Conservation (phyloP, 2,329 filamentous ascomycete genomes). For the Zymoseptoria tritici region DNA sequence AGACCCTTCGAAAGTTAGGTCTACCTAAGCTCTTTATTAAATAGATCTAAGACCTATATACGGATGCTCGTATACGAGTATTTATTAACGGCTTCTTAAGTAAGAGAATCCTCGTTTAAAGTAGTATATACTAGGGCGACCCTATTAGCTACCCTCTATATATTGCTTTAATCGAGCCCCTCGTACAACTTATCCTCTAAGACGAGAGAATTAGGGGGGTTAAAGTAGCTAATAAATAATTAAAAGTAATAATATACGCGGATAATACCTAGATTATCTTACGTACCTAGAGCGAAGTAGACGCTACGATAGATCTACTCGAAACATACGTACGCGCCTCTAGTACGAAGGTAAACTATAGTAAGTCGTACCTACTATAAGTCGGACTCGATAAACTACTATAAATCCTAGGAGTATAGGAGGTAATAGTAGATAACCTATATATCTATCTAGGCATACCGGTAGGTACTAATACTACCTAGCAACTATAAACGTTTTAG, state of each 20-base stretch:
- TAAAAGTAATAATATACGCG: background rate
- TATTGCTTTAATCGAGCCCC: background rate
- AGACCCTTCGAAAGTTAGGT: background rate
- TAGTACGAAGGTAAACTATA: background rate
- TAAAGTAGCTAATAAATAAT: background rate
- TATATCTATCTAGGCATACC: no score
- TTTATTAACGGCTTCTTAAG: background rate
- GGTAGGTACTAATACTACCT: no score
- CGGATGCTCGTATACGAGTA: background rate
- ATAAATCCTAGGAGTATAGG: background rate
- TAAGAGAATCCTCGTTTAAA: background rate
- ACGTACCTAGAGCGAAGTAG: no score
- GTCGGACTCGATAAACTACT: background rate
- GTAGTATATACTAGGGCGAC: background rate
- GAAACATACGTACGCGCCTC: background rate
- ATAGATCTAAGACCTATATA: background rate
- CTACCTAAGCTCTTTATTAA: background rate
- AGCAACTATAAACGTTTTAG: no score
- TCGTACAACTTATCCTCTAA: background rate
- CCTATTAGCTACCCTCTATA: constrained; percentile 1
- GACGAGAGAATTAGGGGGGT: background rate
- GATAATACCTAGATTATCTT: background rate
- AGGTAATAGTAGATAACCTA: no score
- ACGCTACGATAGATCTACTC: no score
- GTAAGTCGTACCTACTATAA: background rate